These are phyloP conservation scores for Ambrosiella xylebori DNA, from an alignment of 2,329 filamentous ascomycete genomes.

Conservation along the genomic window DNA sequence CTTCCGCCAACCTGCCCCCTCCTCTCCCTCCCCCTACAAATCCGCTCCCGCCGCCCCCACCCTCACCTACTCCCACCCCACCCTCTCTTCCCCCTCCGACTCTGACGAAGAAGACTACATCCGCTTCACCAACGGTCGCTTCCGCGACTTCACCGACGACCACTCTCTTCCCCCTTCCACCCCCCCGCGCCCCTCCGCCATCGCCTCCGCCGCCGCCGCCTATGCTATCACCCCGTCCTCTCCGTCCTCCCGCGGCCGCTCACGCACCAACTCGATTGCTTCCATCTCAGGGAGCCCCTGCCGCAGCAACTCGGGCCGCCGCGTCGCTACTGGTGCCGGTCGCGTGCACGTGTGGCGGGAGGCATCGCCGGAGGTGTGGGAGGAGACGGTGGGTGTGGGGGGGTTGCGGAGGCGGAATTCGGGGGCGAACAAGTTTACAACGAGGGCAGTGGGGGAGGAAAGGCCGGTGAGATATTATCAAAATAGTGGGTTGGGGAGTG, in stretches of 20 bases:
- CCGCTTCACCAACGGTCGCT: constrained; percentile 11
- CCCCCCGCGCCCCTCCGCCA: background rate
- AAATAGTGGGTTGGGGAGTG: constrained; percentile 4
- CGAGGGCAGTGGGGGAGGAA: background rate
- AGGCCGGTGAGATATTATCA: constrained; percentile 5
- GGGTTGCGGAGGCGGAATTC: constrained; percentile 3
- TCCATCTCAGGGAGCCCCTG: background rate
- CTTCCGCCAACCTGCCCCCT: background rate
- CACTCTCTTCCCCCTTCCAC: background rate
- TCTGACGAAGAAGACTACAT: constrained; percentile 12
- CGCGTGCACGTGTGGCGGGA: background rate
- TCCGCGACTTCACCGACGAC: constrained; percentile 1
- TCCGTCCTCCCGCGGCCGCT: background rate
- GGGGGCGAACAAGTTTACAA: constrained; percentile 7
- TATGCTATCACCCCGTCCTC: background rate
- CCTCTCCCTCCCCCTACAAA: constrained; percentile 7
- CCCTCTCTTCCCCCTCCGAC: background rate
- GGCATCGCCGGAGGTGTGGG: background rate
- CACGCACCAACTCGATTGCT: background rate
- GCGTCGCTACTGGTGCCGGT: background rate
- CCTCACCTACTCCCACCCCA: background rate
- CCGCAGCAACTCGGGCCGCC: background rate
- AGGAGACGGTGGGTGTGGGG: background rate
- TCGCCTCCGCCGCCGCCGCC: background rate
- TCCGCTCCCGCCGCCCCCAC: constrained; percentile 6